phyloP scores from a whole-genome alignment of 78 protist genomes.

The Dictyostelium brefeldianum region DNA sequence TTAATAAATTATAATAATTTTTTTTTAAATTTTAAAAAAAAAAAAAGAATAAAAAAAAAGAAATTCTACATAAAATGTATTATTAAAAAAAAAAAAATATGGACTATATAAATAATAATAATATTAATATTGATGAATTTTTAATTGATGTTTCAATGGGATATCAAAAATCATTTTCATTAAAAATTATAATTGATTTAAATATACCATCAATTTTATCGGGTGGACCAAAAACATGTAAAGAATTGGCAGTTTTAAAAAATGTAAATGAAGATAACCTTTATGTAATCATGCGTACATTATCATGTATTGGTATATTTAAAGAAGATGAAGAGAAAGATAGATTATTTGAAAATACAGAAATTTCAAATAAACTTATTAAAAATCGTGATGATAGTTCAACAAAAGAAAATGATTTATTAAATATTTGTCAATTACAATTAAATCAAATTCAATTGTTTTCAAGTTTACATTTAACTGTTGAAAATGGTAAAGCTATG shows the following conservation, averaged over 20 bases:
- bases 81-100: too few relatives aligned
- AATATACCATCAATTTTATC: background rate
- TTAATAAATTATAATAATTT: too few relatives aligned
- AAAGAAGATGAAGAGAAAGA: slow-evolving; percentile 1
- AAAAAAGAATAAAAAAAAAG: too few relatives aligned
- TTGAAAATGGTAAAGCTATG: background rate
- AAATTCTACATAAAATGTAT: too few relatives aligned
- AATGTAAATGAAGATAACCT: background rate
- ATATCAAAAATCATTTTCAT: background rate
- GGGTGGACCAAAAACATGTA: background rate
- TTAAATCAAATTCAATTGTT: background rate
- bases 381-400: too few relatives aligned
- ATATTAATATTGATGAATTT: too few relatives aligned
- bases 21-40: too few relatives aligned
- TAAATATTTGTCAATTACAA: background rate
- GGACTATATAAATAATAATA: too few relatives aligned
- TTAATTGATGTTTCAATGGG: background rate
- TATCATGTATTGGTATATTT: background rate
- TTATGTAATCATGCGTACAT: slow-evolving; percentile 4
- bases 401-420: background rate
- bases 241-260: background rate
- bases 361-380: background rate
- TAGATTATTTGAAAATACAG: background rate
- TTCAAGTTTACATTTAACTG: too few relatives aligned
- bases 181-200: background rate